Evolutionary conservation across 2,329 filamentous ascomycete genomes (phyloP).

Genomic region (Sclerotinia subarctica): DNA sequence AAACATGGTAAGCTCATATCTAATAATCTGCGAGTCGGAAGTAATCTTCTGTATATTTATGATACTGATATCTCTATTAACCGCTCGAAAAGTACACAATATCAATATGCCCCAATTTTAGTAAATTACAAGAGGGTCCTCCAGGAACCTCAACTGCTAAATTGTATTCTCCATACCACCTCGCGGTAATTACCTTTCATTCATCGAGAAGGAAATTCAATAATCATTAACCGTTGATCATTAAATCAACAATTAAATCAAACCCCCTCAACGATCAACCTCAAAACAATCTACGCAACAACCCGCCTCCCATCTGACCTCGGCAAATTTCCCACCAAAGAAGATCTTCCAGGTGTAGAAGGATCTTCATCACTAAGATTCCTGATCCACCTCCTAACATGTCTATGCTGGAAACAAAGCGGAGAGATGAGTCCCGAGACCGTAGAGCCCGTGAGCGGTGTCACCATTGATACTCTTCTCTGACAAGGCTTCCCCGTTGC

Average conservation of each 20-base stretch:
- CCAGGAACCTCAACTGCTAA: no score
- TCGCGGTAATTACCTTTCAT: neutral
- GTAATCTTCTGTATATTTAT: no score
- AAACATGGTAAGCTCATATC: no score
- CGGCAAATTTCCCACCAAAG: neutral
- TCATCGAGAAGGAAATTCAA: neutral
- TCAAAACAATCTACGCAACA: neutral
- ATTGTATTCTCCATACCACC: neutral
- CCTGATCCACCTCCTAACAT: neutral
- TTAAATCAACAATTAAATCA: no score
- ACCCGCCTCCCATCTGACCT: no score
- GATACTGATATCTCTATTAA: neutral
- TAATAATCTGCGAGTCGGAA: no score
- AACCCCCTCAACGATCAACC: no score
- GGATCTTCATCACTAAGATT: no score
- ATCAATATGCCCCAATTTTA: no score
- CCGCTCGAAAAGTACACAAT: neutral
- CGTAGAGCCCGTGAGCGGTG: neutral
- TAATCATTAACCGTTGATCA: neutral
- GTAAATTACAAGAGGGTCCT: no score
- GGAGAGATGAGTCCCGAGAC: neutral
- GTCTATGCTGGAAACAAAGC: slow-evolving; percentile 12
- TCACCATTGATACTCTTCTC: neutral
- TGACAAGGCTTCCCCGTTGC: neutral
- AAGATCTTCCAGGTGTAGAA: fast-evolving